Percentiles rank a stretch among this genome's conserved stretches.
These are phyloP conservation scores for Chlorella sp. DNA, from an alignment of 139 green algal species.

Conservation along the genomic window DNA sequence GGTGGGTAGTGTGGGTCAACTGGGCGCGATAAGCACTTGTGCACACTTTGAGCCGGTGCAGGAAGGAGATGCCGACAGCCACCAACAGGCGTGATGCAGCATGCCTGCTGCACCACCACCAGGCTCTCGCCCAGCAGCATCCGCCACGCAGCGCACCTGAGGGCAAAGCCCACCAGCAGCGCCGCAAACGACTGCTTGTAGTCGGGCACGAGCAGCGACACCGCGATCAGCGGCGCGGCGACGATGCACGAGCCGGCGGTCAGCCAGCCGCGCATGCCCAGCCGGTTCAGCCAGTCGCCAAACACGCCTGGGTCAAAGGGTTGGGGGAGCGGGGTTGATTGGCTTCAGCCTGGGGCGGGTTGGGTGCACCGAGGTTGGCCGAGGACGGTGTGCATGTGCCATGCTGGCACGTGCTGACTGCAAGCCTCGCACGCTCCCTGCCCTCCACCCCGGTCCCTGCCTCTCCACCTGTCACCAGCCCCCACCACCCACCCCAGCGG, in stretches of 20 bases:
- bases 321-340: not conserved
- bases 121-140: not conserved
- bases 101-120: not conserved
- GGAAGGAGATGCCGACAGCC: too few relatives aligned
- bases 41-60: too few relatives aligned
- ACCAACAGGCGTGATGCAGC: too few relatives aligned
- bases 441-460: too few relatives aligned
- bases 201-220: conserved; percentile 67
- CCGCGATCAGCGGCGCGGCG: conserved; percentile 78
- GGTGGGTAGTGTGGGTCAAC: conserved; percentile 9
- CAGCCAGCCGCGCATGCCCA: conserved; percentile 63
- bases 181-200: conserved; percentile 77
- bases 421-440: too few relatives aligned
- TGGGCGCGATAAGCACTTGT: too few relatives aligned
- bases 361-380: not conserved
- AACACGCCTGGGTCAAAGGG: conserved; percentile 56
- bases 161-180: conserved; percentile 62
- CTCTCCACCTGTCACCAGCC: too few relatives aligned
- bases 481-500: not conserved
- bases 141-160: not conserved
- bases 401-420: too few relatives aligned
- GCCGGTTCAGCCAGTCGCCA: conserved; percentile 76
- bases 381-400: too few relatives aligned
- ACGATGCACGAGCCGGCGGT: conserved; percentile 73
- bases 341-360: too few relatives aligned